Evolutionary conservation across 352 stramenopile species (phyloP), one percentile per base, ranked within the genome.

Genomic region (Phytophthora megakarya): DNA sequence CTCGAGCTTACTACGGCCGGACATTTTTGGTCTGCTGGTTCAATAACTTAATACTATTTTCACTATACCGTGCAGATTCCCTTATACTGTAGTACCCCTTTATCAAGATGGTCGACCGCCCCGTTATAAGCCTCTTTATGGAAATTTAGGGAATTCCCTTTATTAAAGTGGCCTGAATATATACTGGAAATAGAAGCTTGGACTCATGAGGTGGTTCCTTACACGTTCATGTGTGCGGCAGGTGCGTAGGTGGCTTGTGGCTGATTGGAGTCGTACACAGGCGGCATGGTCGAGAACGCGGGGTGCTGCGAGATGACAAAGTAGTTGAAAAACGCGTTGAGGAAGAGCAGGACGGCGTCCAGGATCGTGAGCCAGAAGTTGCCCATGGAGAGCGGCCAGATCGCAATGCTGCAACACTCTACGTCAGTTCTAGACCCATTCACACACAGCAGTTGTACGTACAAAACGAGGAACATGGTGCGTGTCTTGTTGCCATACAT

Each of bases 301-400:
- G 75, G 78, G 72, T 87, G 78, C 71, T 95, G 82, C 30, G 81
- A 94, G 67, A 96, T 92, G 58, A 96, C 87, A 66, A 86, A 96
- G 74, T 93, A 96, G 78, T 96, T 96, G 81, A 96, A 96, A 64
- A 96, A 94, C 15, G 87, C 87, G 60, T 96, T 96, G 54, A 92
- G 60, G 65, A 96, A 96, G 32, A 96, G 73, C 65, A 96, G 69
- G 60, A 89, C 75, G n/a, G 87, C 87, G 71, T 96, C 84, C 22
- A 96, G 60, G 64, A 94, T 94, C 54, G 87, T 96, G 40, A 96
- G 72, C 87, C 87, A 96, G 59, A 94, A 96, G 56, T 90, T 92
- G 69, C 87, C 87, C 87, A 96, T 94, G 3, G 87, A 96, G 30
- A 96, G 68, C 56, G 87, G 87, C 87, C 87, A 96, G 69, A 96